Base-by-base conservation (phyloP, 2,329 filamentous ascomycete genomes). In the Lachnellula willkommii region DNA sequence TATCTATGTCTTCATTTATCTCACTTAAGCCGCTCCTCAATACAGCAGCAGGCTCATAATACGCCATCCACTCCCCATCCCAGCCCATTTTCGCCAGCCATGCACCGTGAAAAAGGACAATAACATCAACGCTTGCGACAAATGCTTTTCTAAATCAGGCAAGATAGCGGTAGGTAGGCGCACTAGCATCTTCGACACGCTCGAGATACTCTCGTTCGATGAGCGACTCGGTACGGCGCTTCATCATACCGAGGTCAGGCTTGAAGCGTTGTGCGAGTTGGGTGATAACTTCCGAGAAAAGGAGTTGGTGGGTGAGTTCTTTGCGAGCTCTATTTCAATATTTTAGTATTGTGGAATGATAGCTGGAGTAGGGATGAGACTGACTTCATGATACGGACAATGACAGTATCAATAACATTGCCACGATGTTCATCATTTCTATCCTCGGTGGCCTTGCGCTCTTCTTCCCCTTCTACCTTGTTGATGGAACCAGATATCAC, bases 311-410 rank as follows among this genome's bases (percentile, higher is more conserved):
- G 2, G 78, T 72, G 12, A 89, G 79, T 62, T 85, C 80, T 69
- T 91, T 91, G 55, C 88, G 85, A 75, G 88, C 85, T 70, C 87
- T 90, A 62, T 86, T 60, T 54, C 36, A 7, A 37, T 36, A 45
- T 14, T 59, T 75, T 70, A 75, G 70, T 58, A 60, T 45, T 26
- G 5, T 4, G 39, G 5, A 24, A 45, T 17, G 5, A 17, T 4
- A 20, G 5, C 14, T 2, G 17, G 39, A 12, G 26, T 37, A 35
- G 35, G 5, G 35, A 51, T 36, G 36, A 56, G 51, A 80, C 84
- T 47, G 80, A 91, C 87, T 93, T 93, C 88, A 92, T 92, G 66
- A 91, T 91, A 50, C 89, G 79, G 57, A 92, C 88, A 62, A 93
- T 78, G 4, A 87, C 87, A 7, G 88, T 88, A 66, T 93, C 88